Evolutionary conservation across 805 yeast genomes (phyloP), one percentile per base, ranked within the genome.

Genomic region (Schwanniomyces pseudopolymorphus): DNA sequence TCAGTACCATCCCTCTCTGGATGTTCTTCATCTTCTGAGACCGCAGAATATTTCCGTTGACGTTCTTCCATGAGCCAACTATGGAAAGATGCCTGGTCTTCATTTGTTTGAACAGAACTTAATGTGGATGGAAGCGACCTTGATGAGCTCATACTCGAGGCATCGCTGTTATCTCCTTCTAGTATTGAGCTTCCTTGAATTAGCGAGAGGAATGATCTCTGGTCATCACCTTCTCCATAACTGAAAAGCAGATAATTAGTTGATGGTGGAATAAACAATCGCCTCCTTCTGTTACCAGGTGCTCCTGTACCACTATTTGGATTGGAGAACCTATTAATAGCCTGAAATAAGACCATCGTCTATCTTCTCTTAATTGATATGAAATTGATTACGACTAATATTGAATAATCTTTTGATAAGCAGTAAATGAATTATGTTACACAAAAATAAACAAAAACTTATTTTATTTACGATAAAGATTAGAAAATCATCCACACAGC

Each of bases 401-500:
- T n/a, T 31, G 3, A 31, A 17, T 31, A 14, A 17, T 14, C 17
- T 14, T 14, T 14, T 31, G 35, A 31, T 31, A 31, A 31, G 19
- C 20, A 20, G 13, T 14, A 5, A 9, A 11, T 6, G 13, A 6
- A 13, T 28, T 28, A 31, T 14, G 19, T 31, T 31, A 31, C 35
- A 31, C 35, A 31, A 31, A 31, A 31, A 31, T 16, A 14, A 31
- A 16, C 2, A 7, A 31, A 31, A 7, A 14, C 35, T 31, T 31
- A 31, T 6, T 31, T 16, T 14, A 7, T 31, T 3, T 31, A 31
- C 20, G 4, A 6, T 26, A 26, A 5, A 31, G 24, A 3, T 39
- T 64, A 81, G 44, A 80, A 61, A 42, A 83, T 60, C 91, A 92
- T 85, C 97, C 98, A 90, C 27, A 83, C 72, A 26, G 87, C 77